Percentiles rank a stretch among this genome's conserved stretches.
Conservation (phyloP, 169 alveolate species). For the Eimeria tenella region DNA sequence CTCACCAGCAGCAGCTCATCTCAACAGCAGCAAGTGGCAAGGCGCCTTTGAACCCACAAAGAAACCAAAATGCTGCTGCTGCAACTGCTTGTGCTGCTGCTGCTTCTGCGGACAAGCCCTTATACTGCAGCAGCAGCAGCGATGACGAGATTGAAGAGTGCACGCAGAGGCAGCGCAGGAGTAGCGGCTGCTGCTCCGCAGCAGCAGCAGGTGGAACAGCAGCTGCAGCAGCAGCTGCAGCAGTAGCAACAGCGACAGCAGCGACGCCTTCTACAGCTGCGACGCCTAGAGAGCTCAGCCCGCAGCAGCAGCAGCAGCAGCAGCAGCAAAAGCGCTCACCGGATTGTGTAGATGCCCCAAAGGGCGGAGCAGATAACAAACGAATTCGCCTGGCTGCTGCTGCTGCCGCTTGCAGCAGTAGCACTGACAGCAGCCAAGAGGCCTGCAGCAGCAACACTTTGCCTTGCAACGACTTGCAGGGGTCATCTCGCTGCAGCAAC, state of each 20-base stretch:
- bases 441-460: neutral
- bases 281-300: neutral
- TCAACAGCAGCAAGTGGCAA: conserved; percentile 7
- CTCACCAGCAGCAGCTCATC: neutral
- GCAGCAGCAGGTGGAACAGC: conserved; percentile 21
- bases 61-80: neutral
- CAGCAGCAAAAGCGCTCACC: conserved; percentile 27
- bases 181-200: neutral
- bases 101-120: neutral
- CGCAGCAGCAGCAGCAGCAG: conserved; percentile 35
- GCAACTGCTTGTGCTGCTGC: conserved; percentile 2
- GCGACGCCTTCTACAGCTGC: conserved; percentile 44
- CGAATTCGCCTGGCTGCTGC: neutral
- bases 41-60: neutral
- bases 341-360: neutral
- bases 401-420: conserved; percentile 28
- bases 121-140: conserved; percentile 47
- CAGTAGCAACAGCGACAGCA: neutral
- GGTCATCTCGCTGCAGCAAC: conserved; percentile 1
- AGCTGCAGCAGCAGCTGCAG: neutral
- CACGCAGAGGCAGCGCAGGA: conserved; percentile 25
- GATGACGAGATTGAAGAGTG: conserved; percentile 32
- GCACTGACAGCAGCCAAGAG: neutral
- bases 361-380: neutral
- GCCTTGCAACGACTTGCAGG: neutral